Base-by-base conservation (phyloP, 805 yeast species). In the Blastobotrys parvus region DNA sequence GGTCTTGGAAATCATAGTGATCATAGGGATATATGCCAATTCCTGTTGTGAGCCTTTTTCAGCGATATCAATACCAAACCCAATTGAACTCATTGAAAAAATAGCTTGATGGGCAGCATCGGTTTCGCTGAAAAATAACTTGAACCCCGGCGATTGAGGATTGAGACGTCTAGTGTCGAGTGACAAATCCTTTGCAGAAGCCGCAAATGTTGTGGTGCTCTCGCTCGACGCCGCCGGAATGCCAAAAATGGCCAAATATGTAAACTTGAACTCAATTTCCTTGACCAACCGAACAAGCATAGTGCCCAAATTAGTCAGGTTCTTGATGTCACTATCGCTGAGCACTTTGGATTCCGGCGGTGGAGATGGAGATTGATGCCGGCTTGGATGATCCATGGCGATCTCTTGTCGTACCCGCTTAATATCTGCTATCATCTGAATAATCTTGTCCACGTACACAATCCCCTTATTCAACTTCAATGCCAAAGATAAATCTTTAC, bases 41-140 rank as follows among this genome's bases (percentile, higher is more conserved):
- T 65, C 69, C 41, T 59, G 63, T 10, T 50, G 41, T 5, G n/a
- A 15, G 4, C 19, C 20, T 4, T 17, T 13, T n/a, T 16, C 39
- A 13, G 20, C 41, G 23, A 17, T 25, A 6, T 46, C 49, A 15
- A 50, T 46, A 13, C 67, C 69, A 30, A 64, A 52, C 8, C 57
- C 57, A 23, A 63, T 38, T 2, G 68, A 59, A 13, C 62, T 56
- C 2, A 61, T 48, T 10, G 65, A 51, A 37, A 62, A 45, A 8
- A 63, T 53, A 7, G 64, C 59, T 50, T 67, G 71, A 46, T 67
- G 71, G 3, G 70, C 69, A n/a, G 54, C 44, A 32, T 63, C 68
- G 17, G 46, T 54, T 3, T 48, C 47, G 6, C 53, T 53, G 45
- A 62, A 67, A 31, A 56, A 47, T 46, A 67, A 54, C 47, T 62